Conservation (phyloP, 345 rosid species). For the Eucalyptus regnans region DNA sequence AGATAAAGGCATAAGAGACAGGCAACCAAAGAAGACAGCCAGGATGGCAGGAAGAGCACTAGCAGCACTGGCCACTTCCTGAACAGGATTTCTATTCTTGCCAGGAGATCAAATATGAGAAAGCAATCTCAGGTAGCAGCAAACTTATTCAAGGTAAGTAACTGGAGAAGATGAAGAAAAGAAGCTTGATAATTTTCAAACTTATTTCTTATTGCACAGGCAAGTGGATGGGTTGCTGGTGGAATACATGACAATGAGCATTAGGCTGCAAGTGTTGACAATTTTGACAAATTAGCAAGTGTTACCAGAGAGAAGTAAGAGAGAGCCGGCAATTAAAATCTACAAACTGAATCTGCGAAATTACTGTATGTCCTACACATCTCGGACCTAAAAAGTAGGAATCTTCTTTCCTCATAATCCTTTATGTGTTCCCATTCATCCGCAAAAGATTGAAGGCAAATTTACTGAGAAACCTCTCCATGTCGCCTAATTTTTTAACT, state of each 20-base stretch:
- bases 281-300: not conserved
- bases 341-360: not conserved
- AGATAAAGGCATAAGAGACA: not conserved
- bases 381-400: not conserved
- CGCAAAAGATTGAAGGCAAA: not conserved
- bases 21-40: not conserved
- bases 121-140: not conserved
- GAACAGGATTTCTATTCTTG: not conserved
- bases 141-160: not conserved
- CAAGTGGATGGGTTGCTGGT: not conserved
- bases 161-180: not conserved
- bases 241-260: not conserved
- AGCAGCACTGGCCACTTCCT: not conserved
- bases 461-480: not conserved
- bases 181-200: not conserved
- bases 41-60: not conserved
- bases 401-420: not conserved
- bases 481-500: not conserved
- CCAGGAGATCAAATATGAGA: not conserved
- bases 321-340: not conserved
- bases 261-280: not conserved
- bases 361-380: not conserved
- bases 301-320: not conserved
- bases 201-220: not conserved
- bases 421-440: not conserved